Conservation (phyloP, 2,329 filamentous ascomycete species). For the Sclerotinia minor region DNA sequence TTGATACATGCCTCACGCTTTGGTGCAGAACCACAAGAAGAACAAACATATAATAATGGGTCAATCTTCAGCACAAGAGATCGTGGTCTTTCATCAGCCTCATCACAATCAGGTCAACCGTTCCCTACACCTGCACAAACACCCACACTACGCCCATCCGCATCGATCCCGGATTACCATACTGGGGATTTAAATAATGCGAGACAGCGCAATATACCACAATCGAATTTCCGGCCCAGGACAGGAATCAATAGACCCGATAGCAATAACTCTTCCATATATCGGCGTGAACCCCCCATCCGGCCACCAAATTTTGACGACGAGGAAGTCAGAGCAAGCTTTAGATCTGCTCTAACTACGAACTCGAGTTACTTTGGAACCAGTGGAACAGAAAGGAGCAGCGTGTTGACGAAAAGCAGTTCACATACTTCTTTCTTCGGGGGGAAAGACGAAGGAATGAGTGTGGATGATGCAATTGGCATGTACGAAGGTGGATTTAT, state of each 20-base stretch:
- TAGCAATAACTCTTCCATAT: slow-evolving; percentile 33
- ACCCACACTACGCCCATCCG: slow-evolving; percentile 35
- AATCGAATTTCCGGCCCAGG: slow-evolving; percentile 31
- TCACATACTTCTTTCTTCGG: slow-evolving; percentile 63
- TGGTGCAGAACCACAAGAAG: slow-evolving; percentile 32
- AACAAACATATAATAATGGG: slow-evolving; percentile 29
- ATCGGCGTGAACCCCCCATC: slow-evolving; percentile 36
- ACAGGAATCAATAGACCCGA: slow-evolving; percentile 34
- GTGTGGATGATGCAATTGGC: slow-evolving; percentile 68
- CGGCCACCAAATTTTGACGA: slow-evolving; percentile 35
- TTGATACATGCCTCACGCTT: slow-evolving; percentile 32
- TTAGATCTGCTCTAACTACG: slow-evolving; percentile 60
- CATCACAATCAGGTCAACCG: slow-evolving; percentile 35
- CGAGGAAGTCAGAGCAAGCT: slow-evolving; percentile 55
- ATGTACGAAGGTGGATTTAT: slow-evolving; percentile 67
- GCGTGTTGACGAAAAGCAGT: slow-evolving; percentile 76
- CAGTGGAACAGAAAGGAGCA: slow-evolving; percentile 75
- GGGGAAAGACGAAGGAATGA: slow-evolving; percentile 55
- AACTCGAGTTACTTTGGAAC: slow-evolving; percentile 60
- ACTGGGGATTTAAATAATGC: slow-evolving; percentile 37
- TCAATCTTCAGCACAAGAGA: slow-evolving; percentile 30
- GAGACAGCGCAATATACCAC: slow-evolving; percentile 38
- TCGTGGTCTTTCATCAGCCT: slow-evolving; percentile 39
- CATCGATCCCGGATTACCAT: slow-evolving; percentile 42
- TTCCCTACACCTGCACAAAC: slow-evolving; percentile 20